Evolutionary conservation across 495 filamentous ascomycete species (phyloP).

Genomic region (Trichoderma virens): DNA sequence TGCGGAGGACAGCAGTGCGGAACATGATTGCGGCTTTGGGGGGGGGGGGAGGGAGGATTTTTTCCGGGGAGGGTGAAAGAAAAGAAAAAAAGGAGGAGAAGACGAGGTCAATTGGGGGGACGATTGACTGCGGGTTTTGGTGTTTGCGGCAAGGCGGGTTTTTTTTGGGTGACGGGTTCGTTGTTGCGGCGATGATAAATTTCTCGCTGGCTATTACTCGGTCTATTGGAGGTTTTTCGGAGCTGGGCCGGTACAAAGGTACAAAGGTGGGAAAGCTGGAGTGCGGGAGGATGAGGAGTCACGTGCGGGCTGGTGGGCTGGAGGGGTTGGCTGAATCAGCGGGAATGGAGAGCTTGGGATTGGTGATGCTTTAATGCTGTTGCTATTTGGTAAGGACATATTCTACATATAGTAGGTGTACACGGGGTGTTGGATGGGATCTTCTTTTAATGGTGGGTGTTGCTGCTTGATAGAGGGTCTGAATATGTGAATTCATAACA

Average conservation of each 20-base stretch:
- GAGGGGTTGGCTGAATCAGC: background rate
- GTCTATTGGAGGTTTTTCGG: background rate
- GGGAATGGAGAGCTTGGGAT: background rate
- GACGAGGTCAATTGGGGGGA: background rate
- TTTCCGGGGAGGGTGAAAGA: background rate
- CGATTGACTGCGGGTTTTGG: background rate
- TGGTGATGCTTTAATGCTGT: background rate
- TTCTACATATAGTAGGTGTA: too few species aligned
- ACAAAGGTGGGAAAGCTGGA: background rate
- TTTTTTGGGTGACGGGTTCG: background rate
- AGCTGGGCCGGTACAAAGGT: slow-evolving; percentile 7
- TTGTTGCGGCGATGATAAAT: slow-evolving; percentile 6
- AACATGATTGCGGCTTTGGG: slow-evolving; percentile 54
- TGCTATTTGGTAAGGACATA: too few species aligned
- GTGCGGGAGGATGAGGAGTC: background rate
- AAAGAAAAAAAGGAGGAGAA: background rate
- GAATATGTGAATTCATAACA: too few species aligned
- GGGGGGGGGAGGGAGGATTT: too few species aligned
- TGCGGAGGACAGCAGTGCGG: slow-evolving; percentile 70
- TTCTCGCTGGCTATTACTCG: slow-evolving; percentile 9
- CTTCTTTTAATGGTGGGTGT: too few species aligned
- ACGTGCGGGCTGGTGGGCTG: background rate
- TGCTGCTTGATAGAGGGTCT: too few species aligned
- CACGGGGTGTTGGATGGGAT: too few species aligned
- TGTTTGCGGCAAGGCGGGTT: background rate